Conservation (phyloP, 768 basidiomycete genomes). For the Daedalea quercina region DNA sequence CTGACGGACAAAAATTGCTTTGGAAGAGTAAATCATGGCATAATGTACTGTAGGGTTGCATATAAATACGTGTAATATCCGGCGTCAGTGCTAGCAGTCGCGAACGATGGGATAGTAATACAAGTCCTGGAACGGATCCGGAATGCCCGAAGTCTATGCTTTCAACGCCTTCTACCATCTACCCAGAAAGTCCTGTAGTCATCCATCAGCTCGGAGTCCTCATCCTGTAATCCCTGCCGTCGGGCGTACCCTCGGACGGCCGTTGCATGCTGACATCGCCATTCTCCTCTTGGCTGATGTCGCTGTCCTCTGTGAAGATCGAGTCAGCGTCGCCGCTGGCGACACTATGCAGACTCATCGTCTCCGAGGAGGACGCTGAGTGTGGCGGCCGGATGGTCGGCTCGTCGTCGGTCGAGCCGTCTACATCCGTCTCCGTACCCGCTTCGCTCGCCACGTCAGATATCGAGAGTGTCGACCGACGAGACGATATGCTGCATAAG, state of each 20-base stretch:
- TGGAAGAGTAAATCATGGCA: not conserved
- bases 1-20: no score
- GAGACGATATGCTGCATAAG: conserved; percentile 1
- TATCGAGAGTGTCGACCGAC: conserved; percentile 10
- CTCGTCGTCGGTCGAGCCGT: conserved; percentile 68
- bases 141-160: not conserved
- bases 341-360: conserved; percentile 24
- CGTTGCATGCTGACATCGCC: conserved; percentile 1
- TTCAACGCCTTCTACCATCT: not conserved
- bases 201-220: conserved; percentile 4
- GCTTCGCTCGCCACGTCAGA: conserved; percentile 26
- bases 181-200: not conserved
- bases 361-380: conserved; percentile 32
- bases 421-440: conserved; percentile 41
- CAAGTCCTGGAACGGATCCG: conserved; percentile 2
- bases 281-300: conserved; percentile 24
- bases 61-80: not conserved
- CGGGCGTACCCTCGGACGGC: not conserved
- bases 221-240: conserved; percentile 4
- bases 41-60: not conserved
- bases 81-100: conserved; percentile 1
- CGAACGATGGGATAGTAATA: not conserved
- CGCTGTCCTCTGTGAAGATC: conserved; percentile 25
- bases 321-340: conserved; percentile 27
- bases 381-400: conserved; percentile 65